A percentile compares a stretch with the other conserved stretches of the same genome.
phyloP scores from a whole-genome alignment of 2,329 filamentous ascomycete genomes.

The Phyllosticta ampelicida region DNA sequence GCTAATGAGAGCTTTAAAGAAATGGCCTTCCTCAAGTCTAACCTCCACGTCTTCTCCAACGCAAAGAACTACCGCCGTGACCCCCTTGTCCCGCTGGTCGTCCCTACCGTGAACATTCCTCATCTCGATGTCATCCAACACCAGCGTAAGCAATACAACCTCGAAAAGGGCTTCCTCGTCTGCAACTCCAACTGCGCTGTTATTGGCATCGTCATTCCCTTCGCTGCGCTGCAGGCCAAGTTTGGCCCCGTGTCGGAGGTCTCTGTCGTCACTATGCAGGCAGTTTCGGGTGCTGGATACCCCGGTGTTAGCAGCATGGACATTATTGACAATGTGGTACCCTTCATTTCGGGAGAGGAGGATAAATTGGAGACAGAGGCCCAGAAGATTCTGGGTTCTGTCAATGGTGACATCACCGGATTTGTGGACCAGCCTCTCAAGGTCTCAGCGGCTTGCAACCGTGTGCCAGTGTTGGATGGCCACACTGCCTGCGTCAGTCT shows the following conservation, averaged over 20 bases:
- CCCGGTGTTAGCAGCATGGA: constrained; percentile 89
- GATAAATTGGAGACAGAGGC: constrained; percentile 94
- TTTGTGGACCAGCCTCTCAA: constrained; percentile 69
- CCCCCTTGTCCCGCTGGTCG: constrained; percentile 81
- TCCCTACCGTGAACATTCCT: constrained; percentile 84
- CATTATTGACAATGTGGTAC: constrained; percentile 90
- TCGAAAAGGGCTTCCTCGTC: constrained; percentile 82
- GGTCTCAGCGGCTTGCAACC: constrained; percentile 81
- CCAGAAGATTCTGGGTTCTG: constrained; percentile 76
- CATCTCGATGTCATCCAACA: constrained; percentile 85
- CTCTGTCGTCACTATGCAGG: constrained; percentile 89
- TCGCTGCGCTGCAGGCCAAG: constrained; percentile 74
- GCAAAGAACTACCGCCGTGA: constrained; percentile 94
- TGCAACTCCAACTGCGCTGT: constrained; percentile 99
- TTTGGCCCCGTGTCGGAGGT: constrained; percentile 72
- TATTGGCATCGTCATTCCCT: constrained; percentile 89
- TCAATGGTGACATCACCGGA: constrained; percentile 61
- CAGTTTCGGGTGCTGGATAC: constrained; percentile 85
- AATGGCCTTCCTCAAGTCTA: constrained; percentile 78
- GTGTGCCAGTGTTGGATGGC: constrained; percentile 89
- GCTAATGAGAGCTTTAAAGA: constrained; percentile 41
- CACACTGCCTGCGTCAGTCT: constrained; percentile 92
- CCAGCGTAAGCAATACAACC: constrained; percentile 61
- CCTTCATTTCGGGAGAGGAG: constrained; percentile 86
- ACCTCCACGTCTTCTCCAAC: constrained; percentile 91